Conservation (phyloP, 2,329 filamentous ascomycete genomes). For the Diplocarpon mali region DNA sequence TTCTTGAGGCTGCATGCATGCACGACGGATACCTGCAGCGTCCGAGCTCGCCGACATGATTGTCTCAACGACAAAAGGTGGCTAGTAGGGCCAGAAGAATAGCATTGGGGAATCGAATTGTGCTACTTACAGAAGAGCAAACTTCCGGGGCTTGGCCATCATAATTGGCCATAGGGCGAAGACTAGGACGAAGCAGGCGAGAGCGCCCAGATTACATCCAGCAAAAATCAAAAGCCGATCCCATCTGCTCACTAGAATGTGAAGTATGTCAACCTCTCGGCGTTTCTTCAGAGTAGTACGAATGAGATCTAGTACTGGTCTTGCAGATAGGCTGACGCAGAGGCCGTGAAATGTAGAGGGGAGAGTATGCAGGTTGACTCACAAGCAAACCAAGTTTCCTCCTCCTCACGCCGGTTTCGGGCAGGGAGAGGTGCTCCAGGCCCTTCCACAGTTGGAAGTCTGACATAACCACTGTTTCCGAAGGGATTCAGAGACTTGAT, state of each 20-base stretch:
- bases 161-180: conserved; percentile 84
- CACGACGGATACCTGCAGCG: conserved; percentile 30
- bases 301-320: conserved; percentile 17
- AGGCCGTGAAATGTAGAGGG: conserved; percentile 20
- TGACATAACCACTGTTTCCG: conserved; percentile 73
- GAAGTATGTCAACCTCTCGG: conserved; percentile 26
- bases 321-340: conserved; percentile 23
- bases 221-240: conserved; percentile 88
- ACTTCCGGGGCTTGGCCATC: conserved; percentile 75
- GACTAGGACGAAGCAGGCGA: conserved; percentile 86
- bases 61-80: conserved; percentile 14
- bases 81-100: conserved; percentile 3
- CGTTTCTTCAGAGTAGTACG: conserved; percentile 15
- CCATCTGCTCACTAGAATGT: conserved; percentile 78
- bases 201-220: conserved; percentile 78
- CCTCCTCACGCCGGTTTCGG: conserved; percentile 76
- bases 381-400: conserved; percentile 93
- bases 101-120: background rate
- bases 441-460: conserved; percentile 74
- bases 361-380: conserved; percentile 40
- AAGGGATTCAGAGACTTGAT: conserved; percentile 85
- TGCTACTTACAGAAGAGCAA: conserved; percentile 84
- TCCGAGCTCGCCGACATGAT: conserved; percentile 19
- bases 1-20: conserved; percentile 18
- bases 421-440: conserved; percentile 79